A percentile compares a stretch with the other conserved stretches of the same genome.
Evolutionary conservation across 345 rosid genomes (phyloP).

Genomic region (Eucalyptus brandiana): DNA sequence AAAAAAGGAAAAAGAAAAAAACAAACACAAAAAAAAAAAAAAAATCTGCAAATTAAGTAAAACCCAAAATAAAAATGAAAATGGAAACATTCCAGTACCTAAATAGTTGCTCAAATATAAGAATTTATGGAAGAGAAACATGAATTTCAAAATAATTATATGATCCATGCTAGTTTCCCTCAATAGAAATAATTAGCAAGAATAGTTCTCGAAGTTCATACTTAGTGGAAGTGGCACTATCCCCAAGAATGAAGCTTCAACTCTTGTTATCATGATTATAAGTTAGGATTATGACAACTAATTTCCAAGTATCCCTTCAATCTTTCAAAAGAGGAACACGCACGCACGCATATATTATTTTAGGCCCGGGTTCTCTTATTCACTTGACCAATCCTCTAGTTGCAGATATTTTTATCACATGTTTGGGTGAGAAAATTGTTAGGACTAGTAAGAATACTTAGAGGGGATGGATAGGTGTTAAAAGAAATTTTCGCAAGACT

Average conservation of each 20-base stretch:
- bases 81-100: not conserved
- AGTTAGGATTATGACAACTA: not conserved
- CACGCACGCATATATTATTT: not conserved
- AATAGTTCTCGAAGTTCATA: not conserved
- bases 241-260: not conserved
- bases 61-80: not conserved
- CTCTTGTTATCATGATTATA: not conserved
- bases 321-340: not conserved
- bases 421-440: not conserved
- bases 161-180: not conserved
- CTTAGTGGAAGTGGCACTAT: not conserved
- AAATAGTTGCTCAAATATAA: not conserved
- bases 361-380: not conserved
- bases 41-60: not conserved
- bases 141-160: not conserved
- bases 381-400: not conserved
- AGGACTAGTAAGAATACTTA: no score
- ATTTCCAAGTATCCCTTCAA: not conserved
- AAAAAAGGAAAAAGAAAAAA: rapidly evolving
- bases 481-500: no score
- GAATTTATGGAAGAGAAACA: not conserved
- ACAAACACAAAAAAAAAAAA: not conserved
- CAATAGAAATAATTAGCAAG: not conserved
- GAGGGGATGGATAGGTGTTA: no score
- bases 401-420: not conserved